phyloP scores from a whole-genome alignment of 192 early-diverging fungal species.

The Dissophora globulifera region DNA sequence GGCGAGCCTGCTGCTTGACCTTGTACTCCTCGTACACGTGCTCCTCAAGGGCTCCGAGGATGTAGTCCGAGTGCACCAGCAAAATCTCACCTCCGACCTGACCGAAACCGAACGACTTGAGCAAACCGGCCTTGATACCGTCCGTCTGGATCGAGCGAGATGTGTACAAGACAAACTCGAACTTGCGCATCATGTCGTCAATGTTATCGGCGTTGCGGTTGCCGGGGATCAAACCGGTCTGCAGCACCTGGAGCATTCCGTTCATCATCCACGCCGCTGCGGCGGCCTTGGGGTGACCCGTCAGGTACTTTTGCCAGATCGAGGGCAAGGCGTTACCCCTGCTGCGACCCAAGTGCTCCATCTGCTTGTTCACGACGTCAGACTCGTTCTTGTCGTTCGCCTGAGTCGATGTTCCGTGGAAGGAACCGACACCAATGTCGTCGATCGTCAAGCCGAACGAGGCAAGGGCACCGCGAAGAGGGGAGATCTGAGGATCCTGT shows the following conservation, averaged over 20 bases:
- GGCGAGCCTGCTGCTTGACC: conserved; percentile 73
- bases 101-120: conserved; percentile 96
- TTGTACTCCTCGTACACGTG: conserved; percentile 77
- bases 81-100: conserved; percentile 93
- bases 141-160: conserved; percentile 88
- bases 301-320: conserved; percentile 94
- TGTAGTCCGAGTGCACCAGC: conserved; percentile 88
- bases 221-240: conserved; percentile 88
- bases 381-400: conserved; percentile 98
- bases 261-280: conserved; percentile 98
- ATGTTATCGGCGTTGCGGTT: conserved; percentile 94
- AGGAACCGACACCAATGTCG: conserved; percentile 93
- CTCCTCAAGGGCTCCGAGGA: conserved; percentile 78
- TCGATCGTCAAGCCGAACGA: conserved; percentile 90
- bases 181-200: conserved; percentile 76
- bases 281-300: conserved; percentile 97
- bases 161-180: conserved; percentile 85
- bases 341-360: conserved; percentile 86
- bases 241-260: conserved; percentile 86
- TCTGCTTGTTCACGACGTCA: conserved; percentile 83
- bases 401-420: conserved; percentile 95
- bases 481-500: conserved; percentile 77
- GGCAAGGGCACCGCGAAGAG: conserved; percentile 88
- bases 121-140: conserved; percentile 88
- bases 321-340: conserved; percentile 81